These are phyloP conservation scores for Henckelia pumila DNA, from an alignment of 257 asterid species.

Conservation along the genomic window DNA sequence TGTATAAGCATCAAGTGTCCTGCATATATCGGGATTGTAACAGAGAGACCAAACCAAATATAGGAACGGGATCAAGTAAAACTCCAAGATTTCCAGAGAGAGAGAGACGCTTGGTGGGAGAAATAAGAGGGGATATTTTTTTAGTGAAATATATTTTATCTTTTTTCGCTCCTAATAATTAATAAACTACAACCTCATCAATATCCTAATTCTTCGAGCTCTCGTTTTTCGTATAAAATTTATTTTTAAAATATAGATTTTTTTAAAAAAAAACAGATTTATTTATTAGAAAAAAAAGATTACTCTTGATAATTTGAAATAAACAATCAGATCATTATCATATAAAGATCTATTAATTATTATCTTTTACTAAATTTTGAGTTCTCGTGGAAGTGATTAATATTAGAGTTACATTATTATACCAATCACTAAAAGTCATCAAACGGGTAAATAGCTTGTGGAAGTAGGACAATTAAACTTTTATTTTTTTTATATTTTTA, in stretches of 20 bases:
- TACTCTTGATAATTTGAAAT: background rate
- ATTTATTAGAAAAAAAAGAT: too few species aligned
- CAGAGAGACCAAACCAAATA: conserved; percentile 16
- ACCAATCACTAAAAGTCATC: too few species aligned
- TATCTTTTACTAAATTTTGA: too few species aligned
- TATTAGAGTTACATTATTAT: too few species aligned
- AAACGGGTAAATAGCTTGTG: too few species aligned
- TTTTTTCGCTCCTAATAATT: background rate
- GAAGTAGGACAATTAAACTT: too few species aligned
- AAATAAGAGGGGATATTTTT: background rate
- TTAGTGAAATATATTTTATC: background rate
- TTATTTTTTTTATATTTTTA: too few species aligned
- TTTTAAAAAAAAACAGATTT: too few species aligned
- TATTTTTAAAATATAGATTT: too few species aligned
- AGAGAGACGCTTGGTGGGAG: conserved; percentile 34
- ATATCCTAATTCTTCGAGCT: background rate
- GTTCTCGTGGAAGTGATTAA: too few species aligned
- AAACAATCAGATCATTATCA: background rate
- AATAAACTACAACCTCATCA: background rate
- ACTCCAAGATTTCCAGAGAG: background rate
- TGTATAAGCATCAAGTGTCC: background rate
- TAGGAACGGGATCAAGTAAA: conserved; percentile 21
- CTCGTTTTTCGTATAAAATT: background rate
- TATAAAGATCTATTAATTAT: too few species aligned
- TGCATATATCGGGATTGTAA: background rate